Percentiles rank a stretch among this genome's conserved stretches.
Conservation (phyloP, 768 basidiomycete genomes). For the Xerocomellus chrysenteron region DNA sequence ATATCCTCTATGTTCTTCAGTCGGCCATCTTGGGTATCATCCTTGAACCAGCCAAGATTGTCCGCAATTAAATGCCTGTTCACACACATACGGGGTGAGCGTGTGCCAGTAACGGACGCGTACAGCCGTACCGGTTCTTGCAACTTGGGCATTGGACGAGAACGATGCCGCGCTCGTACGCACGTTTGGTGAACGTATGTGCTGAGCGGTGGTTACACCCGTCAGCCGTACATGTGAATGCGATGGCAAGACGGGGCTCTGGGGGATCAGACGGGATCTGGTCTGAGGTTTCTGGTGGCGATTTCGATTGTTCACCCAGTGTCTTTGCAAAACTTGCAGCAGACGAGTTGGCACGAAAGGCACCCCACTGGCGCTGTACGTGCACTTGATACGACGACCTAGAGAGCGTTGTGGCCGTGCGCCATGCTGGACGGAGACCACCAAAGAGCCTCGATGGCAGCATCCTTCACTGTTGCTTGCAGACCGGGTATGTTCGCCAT, state of each 20-base stretch:
- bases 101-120: background rate
- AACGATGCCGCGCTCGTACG: slow-evolving; percentile 88
- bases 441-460: slow-evolving; percentile 46
- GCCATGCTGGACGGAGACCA: slow-evolving; percentile 44
- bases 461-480: slow-evolving; percentile 24
- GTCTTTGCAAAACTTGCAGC: background rate
- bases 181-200: slow-evolving; percentile 81
- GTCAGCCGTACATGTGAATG: slow-evolving; percentile 83
- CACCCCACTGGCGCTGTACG: slow-evolving; percentile 37
- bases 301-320: background rate
- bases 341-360: slow-evolving; percentile 22
- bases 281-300: slow-evolving; percentile 1
- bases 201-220: slow-evolving; percentile 78
- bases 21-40: slow-evolving; percentile 69
- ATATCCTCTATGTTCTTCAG: slow-evolving; percentile 82
- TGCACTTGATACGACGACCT: slow-evolving; percentile 35
- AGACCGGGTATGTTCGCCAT: slow-evolving; percentile 3
- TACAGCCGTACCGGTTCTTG: slow-evolving; percentile 66
- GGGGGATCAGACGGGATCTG: slow-evolving; percentile 36
- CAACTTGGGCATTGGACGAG: slow-evolving; percentile 90
- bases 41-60: slow-evolving; percentile 90
- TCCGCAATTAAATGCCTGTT: slow-evolving; percentile 83
- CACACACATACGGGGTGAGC: background rate
- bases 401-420: slow-evolving; percentile 39
- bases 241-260: slow-evolving; percentile 69